Conservation (phyloP, 495 filamentous ascomycete species). For the Neurospora hispaniola region DNA sequence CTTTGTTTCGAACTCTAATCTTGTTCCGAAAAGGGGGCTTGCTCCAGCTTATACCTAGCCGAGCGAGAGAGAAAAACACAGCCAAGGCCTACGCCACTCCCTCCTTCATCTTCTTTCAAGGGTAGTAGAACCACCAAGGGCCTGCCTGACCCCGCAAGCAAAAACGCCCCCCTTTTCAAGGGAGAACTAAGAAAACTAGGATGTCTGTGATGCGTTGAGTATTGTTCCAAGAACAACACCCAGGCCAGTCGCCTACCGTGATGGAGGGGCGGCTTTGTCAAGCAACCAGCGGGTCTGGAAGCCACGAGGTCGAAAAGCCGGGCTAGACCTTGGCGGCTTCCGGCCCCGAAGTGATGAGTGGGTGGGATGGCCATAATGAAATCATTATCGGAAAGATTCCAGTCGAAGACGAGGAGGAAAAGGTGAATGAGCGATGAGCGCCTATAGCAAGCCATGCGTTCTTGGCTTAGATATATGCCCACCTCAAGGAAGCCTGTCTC, state of each 20-base stretch:
- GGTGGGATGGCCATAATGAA: background rate
- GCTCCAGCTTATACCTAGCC: background rate
- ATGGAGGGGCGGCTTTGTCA: background rate
- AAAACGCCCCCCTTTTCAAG: background rate
- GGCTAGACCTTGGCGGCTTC: background rate
- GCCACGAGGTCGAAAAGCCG: background rate
- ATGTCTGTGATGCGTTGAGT: background rate
- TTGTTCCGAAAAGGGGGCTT: background rate
- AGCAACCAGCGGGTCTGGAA: background rate
- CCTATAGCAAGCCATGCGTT: background rate
- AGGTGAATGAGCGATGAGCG: background rate
- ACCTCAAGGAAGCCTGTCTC: background rate
- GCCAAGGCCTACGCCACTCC: background rate
- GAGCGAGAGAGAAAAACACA: background rate
- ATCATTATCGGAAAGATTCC: background rate
- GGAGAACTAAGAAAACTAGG: background rate
- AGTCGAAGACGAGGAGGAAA: background rate
- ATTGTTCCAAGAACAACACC: background rate
- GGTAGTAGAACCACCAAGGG: background rate
- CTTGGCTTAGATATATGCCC: background rate
- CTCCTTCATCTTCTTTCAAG: background rate
- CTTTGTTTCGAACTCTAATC: background rate
- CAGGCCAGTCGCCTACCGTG: background rate
- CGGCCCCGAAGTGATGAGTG: background rate
- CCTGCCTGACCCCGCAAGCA: background rate